These are phyloP conservation scores for Spiromastix sp. DNA, from an alignment of 2,329 filamentous ascomycete genomes.

Conservation along the genomic window DNA sequence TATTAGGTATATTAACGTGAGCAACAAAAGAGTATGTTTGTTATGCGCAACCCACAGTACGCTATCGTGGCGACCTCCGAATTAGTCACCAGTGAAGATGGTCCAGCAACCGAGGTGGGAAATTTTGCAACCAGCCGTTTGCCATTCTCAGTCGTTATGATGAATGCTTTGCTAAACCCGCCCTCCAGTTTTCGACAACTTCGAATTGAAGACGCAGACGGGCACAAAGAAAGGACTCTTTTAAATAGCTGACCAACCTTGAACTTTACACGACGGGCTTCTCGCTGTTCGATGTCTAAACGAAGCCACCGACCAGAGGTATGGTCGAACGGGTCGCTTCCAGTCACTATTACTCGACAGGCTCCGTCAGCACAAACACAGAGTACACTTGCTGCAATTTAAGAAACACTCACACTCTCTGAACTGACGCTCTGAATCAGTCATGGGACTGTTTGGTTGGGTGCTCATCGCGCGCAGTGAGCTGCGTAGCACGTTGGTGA, in stretches of 20 bases:
- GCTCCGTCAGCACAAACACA: background rate
- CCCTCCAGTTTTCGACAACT: conserved; percentile 35
- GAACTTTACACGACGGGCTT: conserved; percentile 29
- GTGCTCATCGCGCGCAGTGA: background rate
- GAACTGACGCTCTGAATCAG: background rate
- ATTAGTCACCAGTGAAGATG: conserved; percentile 18
- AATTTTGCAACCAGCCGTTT: conserved; percentile 31
- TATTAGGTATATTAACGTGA: conserved; percentile 8
- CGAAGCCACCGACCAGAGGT: conserved; percentile 30
- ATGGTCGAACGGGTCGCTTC: conserved; percentile 21
- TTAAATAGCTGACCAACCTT: conserved; percentile 30
- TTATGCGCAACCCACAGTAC: conserved; percentile 21
- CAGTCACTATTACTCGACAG: conserved; percentile 3
- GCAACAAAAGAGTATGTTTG: background rate
- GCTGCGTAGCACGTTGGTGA: background rate
- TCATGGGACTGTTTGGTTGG: background rate
- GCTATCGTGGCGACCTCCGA: conserved; percentile 35
- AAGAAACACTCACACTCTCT: background rate
- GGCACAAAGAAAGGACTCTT: conserved; percentile 26
- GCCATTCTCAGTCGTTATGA: conserved; percentile 32
- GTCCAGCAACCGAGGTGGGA: conserved; percentile 31
- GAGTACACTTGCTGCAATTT: background rate
- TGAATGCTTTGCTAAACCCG: conserved; percentile 35
- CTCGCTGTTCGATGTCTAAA: conserved; percentile 24
- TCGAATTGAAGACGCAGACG: conserved; percentile 23